Evolutionary conservation across 2,329 filamentous ascomycete genomes (phyloP).

Genomic region (Sodiomyces alkalinus): DNA sequence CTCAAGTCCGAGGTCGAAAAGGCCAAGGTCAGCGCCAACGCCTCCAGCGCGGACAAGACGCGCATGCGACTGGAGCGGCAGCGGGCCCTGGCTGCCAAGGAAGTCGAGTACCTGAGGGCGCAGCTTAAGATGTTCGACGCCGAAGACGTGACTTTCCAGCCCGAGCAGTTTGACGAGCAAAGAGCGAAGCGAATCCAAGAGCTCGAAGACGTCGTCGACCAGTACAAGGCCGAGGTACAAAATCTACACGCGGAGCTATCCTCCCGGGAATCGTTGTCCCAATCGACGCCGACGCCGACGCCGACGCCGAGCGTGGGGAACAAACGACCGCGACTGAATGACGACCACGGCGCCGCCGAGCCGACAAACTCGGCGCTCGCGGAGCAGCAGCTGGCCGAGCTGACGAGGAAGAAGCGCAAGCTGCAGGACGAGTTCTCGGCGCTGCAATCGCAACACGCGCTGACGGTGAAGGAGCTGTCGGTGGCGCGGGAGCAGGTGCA

Average conservation of each 20-base stretch:
- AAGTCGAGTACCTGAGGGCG: slow-evolving; percentile 84
- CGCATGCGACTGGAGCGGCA: slow-evolving; percentile 72
- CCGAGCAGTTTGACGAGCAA: slow-evolving; percentile 61
- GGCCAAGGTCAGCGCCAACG: slow-evolving; percentile 34
- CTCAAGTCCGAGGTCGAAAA: slow-evolving; percentile 58
- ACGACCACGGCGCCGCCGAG: slow-evolving; percentile 37
- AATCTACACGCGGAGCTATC: slow-evolving; percentile 60
- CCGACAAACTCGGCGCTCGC: slow-evolving; percentile 21
- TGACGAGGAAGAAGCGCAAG: slow-evolving; percentile 76
- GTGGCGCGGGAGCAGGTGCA: slow-evolving; percentile 60
- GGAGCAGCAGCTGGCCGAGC: slow-evolving; percentile 62
- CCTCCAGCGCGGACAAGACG: slow-evolving; percentile 45
- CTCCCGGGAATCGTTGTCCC: slow-evolving; percentile 38
- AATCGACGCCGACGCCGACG: too few relatives aligned
- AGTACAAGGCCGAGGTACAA: slow-evolving; percentile 72
- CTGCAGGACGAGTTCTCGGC: slow-evolving; percentile 64
- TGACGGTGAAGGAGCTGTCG: slow-evolving; percentile 62
- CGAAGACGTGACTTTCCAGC: slow-evolving; percentile 76
- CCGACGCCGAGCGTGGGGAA: slow-evolving; percentile 28
- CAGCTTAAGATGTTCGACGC: slow-evolving; percentile 80
- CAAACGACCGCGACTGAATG: slow-evolving; percentile 51
- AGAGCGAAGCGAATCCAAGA: slow-evolving; percentile 63
- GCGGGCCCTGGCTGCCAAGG: slow-evolving; percentile 70
- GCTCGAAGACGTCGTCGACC: slow-evolving; percentile 72
- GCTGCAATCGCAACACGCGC: slow-evolving; percentile 51